These are phyloP conservation scores for Psilocybe cyanescens DNA, from an alignment of 768 basidiomycete genomes.

Conservation along the genomic window DNA sequence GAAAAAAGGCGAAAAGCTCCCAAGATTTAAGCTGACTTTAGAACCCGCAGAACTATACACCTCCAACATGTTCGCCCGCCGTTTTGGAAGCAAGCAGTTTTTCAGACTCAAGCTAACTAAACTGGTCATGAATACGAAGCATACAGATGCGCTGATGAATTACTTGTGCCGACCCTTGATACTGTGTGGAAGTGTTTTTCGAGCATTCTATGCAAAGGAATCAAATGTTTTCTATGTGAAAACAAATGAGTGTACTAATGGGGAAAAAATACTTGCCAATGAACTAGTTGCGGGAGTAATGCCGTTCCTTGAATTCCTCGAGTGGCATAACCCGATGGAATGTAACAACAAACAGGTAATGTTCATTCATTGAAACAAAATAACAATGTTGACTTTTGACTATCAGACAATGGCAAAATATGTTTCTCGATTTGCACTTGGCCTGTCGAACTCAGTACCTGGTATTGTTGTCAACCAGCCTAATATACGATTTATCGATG, in stretches of 20 bases:
- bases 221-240: constrained; percentile 55
- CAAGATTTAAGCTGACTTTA: constrained; percentile 45
- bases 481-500: constrained; percentile 43
- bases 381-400: neutral
- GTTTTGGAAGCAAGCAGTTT: constrained; percentile 66
- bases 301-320: constrained; percentile 51
- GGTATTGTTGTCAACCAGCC: constrained; percentile 43
- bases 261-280: constrained; percentile 16
- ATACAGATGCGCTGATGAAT: constrained; percentile 33
- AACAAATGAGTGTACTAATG: constrained; percentile 49
- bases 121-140: constrained; percentile 30
- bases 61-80: constrained; percentile 59
- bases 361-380: neutral
- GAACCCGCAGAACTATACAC: constrained; percentile 54
- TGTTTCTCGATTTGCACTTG: constrained; percentile 63
- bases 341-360: constrained; percentile 54
- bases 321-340: constrained; percentile 57
- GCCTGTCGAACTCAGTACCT: constrained; percentile 66
- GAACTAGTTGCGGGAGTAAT: constrained; percentile 29
- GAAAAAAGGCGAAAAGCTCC: constrained; percentile 26
- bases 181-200: constrained; percentile 56
- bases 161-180: constrained; percentile 56
- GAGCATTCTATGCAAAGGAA: constrained; percentile 67
- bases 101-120: constrained; percentile 52
- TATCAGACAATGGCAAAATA: constrained; percentile 66